Percentiles rank a stretch among this genome's conserved stretches.
Conservation (phyloP, 805 yeast species). For the Saccharomycopsis vini region DNA sequence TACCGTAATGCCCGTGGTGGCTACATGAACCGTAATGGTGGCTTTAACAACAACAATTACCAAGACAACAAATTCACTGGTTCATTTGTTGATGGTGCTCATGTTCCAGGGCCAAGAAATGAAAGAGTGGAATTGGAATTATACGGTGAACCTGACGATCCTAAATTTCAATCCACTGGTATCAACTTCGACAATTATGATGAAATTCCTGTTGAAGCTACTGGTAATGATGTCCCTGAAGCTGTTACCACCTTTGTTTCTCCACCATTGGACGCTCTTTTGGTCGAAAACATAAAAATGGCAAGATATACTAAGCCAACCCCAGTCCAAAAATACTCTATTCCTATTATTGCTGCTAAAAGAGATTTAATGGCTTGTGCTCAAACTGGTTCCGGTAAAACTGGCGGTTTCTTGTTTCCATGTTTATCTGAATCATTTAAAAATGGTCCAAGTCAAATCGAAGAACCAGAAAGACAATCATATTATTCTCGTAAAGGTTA, state of each 20-base stretch:
- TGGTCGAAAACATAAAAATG: conserved; percentile 76
- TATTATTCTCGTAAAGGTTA: conserved; percentile 65
- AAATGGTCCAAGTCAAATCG: conserved; percentile 69
- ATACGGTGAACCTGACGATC: conserved; percentile 66
- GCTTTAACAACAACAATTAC: conserved; percentile 28
- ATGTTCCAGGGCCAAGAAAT: conserved; percentile 70
- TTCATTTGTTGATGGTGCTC: conserved; percentile 78
- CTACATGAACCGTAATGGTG: conserved; percentile 25
- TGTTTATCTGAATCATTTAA: conserved; percentile 84
- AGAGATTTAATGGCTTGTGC: conserved; percentile 97
- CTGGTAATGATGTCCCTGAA: conserved; percentile 92
- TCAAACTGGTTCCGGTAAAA: conserved; percentile 98
- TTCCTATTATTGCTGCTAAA: conserved; percentile 81
- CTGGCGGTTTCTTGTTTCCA: conserved; percentile 99
- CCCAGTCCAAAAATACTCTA: conserved; percentile 90
- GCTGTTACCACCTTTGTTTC: conserved; percentile 79
- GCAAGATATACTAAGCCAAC: conserved; percentile 95
- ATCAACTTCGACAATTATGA: conserved; percentile 98
- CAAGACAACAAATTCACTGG: conserved; percentile 44
- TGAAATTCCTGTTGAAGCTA: conserved; percentile 96
- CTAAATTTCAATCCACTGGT: conserved; percentile 83
- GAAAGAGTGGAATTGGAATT: conserved; percentile 66
- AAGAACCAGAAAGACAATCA: conserved; percentile 32
- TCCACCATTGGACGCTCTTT: conserved; percentile 83
- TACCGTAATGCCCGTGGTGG: conserved; percentile 25